Evolutionary conservation across 306 rosid species (phyloP).

Genomic region (Corylus avellana): DNA sequence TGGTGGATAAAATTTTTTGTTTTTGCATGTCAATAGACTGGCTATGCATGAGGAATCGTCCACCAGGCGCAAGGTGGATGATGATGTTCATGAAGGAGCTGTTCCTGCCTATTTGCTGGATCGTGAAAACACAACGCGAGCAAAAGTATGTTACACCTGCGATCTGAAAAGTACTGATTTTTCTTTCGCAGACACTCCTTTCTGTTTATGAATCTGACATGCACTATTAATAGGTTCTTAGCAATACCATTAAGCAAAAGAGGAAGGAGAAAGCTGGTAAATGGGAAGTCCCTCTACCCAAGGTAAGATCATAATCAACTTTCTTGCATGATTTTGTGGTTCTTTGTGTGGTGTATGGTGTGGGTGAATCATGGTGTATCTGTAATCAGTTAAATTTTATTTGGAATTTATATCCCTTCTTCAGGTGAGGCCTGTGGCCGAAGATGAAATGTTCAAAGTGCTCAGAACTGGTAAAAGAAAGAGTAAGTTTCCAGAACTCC

Average conservation of each 20-base stretch:
- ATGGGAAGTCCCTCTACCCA: slow-evolving; percentile 96
- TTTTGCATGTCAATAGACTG: slow-evolving; percentile 48
- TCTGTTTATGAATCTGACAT: slow-evolving; percentile 14
- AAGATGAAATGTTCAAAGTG: slow-evolving; percentile 96
- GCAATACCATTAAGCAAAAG: slow-evolving; percentile 91
- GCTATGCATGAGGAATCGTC: slow-evolving; percentile 89
- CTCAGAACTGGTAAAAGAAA: slow-evolving; percentile 85
- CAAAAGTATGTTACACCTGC: slow-evolving; percentile 50
- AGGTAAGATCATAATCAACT: slow-evolving; percentile 42
- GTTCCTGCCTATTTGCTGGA: slow-evolving; percentile 82
- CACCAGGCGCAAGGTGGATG: slow-evolving; percentile 76
- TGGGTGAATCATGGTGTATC: background rate
- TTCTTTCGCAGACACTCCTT: background rate
- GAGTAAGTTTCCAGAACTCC: slow-evolving; percentile 47
- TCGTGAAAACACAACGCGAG: slow-evolving; percentile 83
- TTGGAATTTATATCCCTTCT: slow-evolving; percentile 10
- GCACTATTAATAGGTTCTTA: slow-evolving; percentile 59
- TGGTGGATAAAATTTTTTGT: background rate
- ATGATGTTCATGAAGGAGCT: slow-evolving; percentile 81
- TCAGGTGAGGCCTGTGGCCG: slow-evolving; percentile 95
- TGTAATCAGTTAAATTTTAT: background rate
- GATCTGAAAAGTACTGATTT: background rate
- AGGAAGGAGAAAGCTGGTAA: slow-evolving; percentile 96
- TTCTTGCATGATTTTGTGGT: background rate
- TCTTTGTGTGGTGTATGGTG: background rate